phyloP scores from a whole-genome alignment of 176 grass and related monocot genomes.

The Tillandsia leiboldiana region DNA sequence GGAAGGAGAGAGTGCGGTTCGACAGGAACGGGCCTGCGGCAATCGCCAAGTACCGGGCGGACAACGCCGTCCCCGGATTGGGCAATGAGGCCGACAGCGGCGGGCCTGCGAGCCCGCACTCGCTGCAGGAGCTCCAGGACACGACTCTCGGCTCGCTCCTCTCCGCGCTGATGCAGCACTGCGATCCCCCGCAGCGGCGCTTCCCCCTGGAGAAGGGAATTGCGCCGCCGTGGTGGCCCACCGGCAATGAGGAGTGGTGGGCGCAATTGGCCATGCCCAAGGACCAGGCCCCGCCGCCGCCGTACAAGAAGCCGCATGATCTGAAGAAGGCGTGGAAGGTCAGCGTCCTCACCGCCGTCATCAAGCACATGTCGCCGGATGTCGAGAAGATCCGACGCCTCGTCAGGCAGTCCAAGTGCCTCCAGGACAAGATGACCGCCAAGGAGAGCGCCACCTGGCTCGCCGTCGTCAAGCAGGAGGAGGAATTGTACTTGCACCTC shows the following conservation, averaged over 20 bases:
- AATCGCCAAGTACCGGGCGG: slow-evolving; percentile 77
- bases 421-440: slow-evolving; percentile 99
- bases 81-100: slow-evolving; percentile 40
- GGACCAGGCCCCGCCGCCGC: slow-evolving; percentile 64
- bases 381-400: slow-evolving; percentile 93
- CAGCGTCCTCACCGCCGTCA: slow-evolving; percentile 89
- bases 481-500: slow-evolving; percentile 65
- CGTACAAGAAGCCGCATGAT: slow-evolving; percentile 98
- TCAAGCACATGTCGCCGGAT: slow-evolving; percentile 98
- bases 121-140: slow-evolving; percentile 90
- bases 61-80: slow-evolving; percentile 52
- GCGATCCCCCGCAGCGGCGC: slow-evolving; percentile 82
- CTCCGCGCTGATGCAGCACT: slow-evolving; percentile 98
- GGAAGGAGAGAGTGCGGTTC: slow-evolving; percentile 99
- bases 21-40: slow-evolving; percentile 90
- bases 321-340: slow-evolving; percentile 99
- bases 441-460: slow-evolving; percentile 97
- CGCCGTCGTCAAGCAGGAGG: slow-evolving; percentile 86
- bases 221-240: slow-evolving; percentile 89
- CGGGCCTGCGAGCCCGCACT: slow-evolving; percentile 40
- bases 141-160: slow-evolving; percentile 86
- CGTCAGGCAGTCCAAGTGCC: slow-evolving; percentile 85
- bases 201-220: slow-evolving; percentile 90
- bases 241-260: slow-evolving; percentile 74
- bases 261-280: slow-evolving; percentile 55